Percentiles rank a stretch among this genome's conserved stretches.
These are phyloP conservation scores for Hysterangium stoloniferum DNA, from an alignment of 768 basidiomycete species.

Conservation along the genomic window DNA sequence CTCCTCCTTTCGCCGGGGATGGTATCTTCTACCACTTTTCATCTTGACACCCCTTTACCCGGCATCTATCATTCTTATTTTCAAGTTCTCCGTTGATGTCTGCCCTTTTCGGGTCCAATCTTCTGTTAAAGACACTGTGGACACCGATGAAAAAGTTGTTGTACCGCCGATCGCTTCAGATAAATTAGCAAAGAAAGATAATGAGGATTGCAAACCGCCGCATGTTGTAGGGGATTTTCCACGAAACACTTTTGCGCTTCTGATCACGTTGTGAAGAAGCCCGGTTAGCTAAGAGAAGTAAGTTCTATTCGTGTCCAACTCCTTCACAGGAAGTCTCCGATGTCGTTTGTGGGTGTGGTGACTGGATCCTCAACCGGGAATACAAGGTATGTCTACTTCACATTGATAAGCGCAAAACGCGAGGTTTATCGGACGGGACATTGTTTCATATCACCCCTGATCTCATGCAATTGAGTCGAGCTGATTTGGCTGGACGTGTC, in stretches of 20 bases:
- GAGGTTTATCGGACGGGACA: constrained; percentile 46
- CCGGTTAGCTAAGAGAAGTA: constrained; percentile 37
- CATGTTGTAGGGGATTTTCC: background rate
- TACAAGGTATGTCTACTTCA: constrained; percentile 44
- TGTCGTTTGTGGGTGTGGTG: constrained; percentile 69
- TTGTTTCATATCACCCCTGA: constrained; percentile 69
- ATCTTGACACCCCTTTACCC: constrained; percentile 2
- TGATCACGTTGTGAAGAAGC: background rate
- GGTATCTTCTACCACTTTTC: constrained; percentile 45
- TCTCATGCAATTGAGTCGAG: constrained; percentile 48
- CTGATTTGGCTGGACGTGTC: constrained; percentile 50
- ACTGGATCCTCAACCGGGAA: constrained; percentile 55
- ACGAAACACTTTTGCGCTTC: background rate
- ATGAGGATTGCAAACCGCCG: background rate
- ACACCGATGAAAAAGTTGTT: background rate
- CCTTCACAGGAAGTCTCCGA: constrained; percentile 61
- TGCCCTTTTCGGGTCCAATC: background rate
- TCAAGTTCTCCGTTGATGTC: background rate
- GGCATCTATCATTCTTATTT: background rate
- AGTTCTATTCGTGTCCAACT: constrained; percentile 55
- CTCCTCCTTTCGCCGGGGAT: constrained; percentile 39
- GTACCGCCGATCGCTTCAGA: background rate
- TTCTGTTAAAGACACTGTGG: background rate
- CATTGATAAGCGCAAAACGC: background rate
- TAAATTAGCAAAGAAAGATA: background rate